Evolutionary conservation across 371 early-diverging fungal genomes (phyloP).

Genomic region (Rhizopus arrhizus): DNA sequence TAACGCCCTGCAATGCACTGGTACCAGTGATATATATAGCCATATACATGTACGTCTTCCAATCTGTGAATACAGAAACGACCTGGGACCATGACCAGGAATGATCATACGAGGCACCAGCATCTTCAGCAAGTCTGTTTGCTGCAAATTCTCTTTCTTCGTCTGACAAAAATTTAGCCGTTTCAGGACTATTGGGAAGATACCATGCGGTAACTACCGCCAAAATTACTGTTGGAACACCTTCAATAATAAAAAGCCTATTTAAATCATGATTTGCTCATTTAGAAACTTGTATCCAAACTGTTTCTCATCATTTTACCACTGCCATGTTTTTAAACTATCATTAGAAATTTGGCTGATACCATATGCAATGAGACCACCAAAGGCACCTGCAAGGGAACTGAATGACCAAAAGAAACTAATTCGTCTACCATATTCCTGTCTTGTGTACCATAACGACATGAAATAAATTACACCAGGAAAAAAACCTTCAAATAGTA

Average conservation of each 20-base stretch:
- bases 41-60: conserved; percentile 44
- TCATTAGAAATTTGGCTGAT: conserved; percentile 36
- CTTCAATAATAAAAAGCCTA: conserved; percentile 63
- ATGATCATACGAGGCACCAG: conserved; percentile 44
- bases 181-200: conserved; percentile 64
- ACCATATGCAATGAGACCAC: conserved; percentile 44
- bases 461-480: conserved; percentile 39
- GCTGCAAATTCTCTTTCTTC: conserved; percentile 56
- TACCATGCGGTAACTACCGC: conserved; percentile 41
- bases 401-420: conserved; percentile 50
- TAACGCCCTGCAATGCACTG: conserved; percentile 45
- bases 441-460: conserved; percentile 48
- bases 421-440: conserved; percentile 44
- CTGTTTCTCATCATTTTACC: no score
- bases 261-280: conserved; percentile 7
- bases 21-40: conserved; percentile 45
- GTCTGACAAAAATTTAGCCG: conserved; percentile 54
- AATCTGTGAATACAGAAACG: conserved; percentile 43
- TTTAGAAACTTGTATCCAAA: not conserved
- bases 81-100: conserved; percentile 49
- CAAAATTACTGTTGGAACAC: conserved; percentile 46
- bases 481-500: conserved; percentile 16
- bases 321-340: conserved; percentile 43
- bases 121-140: conserved; percentile 47
- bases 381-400: conserved; percentile 48